phyloP scores from a whole-genome alignment of 2,329 filamentous ascomycete genomes.

The Botryotinia globosa region DNA sequence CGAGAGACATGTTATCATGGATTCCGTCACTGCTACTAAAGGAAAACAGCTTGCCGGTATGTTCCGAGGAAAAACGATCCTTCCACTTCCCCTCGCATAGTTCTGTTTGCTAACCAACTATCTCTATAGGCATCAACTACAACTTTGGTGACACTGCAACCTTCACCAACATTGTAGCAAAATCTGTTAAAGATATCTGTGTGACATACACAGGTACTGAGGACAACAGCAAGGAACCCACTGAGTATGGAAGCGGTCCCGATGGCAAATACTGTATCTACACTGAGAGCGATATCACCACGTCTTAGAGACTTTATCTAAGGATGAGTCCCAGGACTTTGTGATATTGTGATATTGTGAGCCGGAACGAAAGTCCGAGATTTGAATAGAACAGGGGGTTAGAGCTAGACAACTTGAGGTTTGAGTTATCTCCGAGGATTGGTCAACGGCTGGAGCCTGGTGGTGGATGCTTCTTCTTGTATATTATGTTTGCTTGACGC shows the following conservation, averaged over 20 bases:
- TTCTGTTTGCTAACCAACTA: slow-evolving; percentile 26
- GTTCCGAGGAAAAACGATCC: not conserved
- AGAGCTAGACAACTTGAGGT: not conserved
- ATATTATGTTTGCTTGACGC: slow-evolving; percentile 1
- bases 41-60: slow-evolving; percentile 37
- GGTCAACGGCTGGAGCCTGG: not conserved
- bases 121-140: slow-evolving; percentile 49
- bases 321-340: not conserved
- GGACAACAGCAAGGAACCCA: slow-evolving; percentile 40
- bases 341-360: not conserved
- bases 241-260: slow-evolving; percentile 40
- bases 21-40: slow-evolving; percentile 43
- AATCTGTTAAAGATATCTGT: slow-evolving; percentile 25
- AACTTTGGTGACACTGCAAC: slow-evolving; percentile 50
- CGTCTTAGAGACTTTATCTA: not conserved
- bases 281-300: not conserved
- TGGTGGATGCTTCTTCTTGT: not conserved
- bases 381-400: not conserved
- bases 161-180: slow-evolving; percentile 43
- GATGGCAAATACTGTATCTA: slow-evolving; percentile 40
- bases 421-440: not conserved
- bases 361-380: not conserved
- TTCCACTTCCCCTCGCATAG: not conserved
- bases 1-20: slow-evolving; percentile 40
- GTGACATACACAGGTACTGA: slow-evolving; percentile 41